Conservation (phyloP, 139 green algal genomes). For the Coelastrella sp. region DNA sequence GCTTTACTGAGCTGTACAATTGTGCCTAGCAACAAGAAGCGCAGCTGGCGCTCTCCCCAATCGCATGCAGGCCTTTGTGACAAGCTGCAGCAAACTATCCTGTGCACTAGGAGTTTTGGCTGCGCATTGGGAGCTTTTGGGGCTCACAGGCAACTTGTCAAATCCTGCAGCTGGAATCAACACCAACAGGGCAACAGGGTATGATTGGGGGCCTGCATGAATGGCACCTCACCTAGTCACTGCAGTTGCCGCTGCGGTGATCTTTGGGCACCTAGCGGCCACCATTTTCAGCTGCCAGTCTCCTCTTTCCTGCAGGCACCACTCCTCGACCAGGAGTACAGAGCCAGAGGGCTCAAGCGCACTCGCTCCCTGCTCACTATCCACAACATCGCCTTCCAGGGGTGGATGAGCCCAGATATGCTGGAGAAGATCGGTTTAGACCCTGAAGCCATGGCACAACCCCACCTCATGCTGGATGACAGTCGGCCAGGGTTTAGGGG, state of each 20-base stretch:
- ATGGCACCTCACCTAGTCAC: no score
- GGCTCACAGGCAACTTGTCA: no score
- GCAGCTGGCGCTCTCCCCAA: not conserved
- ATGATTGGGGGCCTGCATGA: no score
- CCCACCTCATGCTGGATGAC: constrained; percentile 52
- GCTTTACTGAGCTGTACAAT: not conserved
- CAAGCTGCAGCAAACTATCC: no score
- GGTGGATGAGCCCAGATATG: constrained; percentile 39
- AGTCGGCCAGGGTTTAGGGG: constrained; percentile 41
- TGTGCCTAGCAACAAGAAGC: not conserved
- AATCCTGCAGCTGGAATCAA: no score
- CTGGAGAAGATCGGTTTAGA: constrained; percentile 44
- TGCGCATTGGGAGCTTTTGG: no score
- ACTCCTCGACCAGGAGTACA: constrained; percentile 87
- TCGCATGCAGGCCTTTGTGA: not conserved
- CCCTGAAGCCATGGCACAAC: constrained; percentile 6
- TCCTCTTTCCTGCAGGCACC: constrained; percentile 58
- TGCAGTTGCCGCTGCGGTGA: not conserved
- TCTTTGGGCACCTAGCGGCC: not conserved
- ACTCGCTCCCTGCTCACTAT: constrained; percentile 84
- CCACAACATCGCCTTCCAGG: constrained; percentile 91
- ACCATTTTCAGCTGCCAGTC: not conserved
- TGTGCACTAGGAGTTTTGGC: no score
- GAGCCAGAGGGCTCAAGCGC: constrained; percentile 48
- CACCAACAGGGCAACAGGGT: no score